These are phyloP conservation scores for Polyplosphaeria fusca DNA, from an alignment of 495 filamentous ascomycete species.

Conservation along the genomic window DNA sequence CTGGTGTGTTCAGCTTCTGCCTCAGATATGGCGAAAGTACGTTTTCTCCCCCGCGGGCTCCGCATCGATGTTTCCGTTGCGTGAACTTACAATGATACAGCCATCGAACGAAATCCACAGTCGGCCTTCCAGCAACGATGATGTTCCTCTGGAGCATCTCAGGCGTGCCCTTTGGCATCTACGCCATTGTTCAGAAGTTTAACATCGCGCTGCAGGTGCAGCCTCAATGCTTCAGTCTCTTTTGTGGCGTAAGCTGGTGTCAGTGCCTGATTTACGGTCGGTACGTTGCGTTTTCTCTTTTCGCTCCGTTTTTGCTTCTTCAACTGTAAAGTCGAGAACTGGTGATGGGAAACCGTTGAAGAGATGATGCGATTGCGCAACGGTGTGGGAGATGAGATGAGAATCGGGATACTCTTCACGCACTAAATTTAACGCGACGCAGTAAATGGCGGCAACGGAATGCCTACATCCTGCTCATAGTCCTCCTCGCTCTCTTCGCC, in stretches of 20 bases:
- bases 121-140: constrained; percentile 68
- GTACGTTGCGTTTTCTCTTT: constrained; percentile 45
- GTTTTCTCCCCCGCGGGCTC: no score
- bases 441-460: constrained; percentile 54
- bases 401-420: background rate
- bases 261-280: constrained; percentile 62
- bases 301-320: no score
- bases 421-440: constrained; percentile 1
- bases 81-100: no score
- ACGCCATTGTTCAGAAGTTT: constrained; percentile 51
- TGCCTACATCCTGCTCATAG: constrained; percentile 44
- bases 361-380: background rate
- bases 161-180: constrained; percentile 10
- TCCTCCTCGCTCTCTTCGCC: constrained; percentile 48
- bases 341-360: background rate
- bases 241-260: constrained; percentile 63
- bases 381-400: background rate
- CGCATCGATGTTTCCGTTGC: no score
- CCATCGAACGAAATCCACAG: constrained; percentile 63
- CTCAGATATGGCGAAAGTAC: constrained; percentile 66
- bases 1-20: constrained; percentile 19
- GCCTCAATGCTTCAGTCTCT: constrained; percentile 63
- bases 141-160: constrained; percentile 64
- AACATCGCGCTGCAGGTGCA: constrained; percentile 73
- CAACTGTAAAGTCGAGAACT: no score